phyloP scores from a whole-genome alignment of 2,329 filamentous ascomycete species.

The Fusarium sarcochroum region DNA sequence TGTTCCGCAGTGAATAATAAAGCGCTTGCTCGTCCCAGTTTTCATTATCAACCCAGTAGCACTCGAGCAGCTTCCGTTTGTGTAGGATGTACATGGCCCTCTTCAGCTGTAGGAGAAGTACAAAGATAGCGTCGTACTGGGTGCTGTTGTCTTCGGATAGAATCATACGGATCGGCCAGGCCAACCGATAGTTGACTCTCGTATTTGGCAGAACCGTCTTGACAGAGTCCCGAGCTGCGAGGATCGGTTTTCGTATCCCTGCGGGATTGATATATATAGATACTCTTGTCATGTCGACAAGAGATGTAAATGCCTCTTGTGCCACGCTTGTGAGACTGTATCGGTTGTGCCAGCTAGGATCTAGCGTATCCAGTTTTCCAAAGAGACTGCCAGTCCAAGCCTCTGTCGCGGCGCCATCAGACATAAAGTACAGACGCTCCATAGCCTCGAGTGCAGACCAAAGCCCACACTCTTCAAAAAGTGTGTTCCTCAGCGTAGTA shows the following conservation, averaged over 20 bases:
- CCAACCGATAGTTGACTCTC: conserved; percentile 76
- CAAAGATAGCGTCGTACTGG: conserved; percentile 80
- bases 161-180: conserved; percentile 79
- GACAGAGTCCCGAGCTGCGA: conserved; percentile 70
- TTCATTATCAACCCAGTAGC: conserved; percentile 55
- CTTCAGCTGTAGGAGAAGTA: conserved; percentile 82
- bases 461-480: conserved; percentile 79
- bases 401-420: conserved; percentile 77
- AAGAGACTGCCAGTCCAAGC: conserved; percentile 79
- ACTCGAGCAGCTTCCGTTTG: conserved; percentile 62
- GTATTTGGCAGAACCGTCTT: conserved; percentile 70
- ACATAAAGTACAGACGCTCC: conserved; percentile 81
- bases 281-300: conserved; percentile 73
- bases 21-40: conserved; percentile 60
- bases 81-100: conserved; percentile 78
- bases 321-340: conserved; percentile 85
- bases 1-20: conserved; percentile 75
- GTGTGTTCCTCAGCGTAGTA: conserved; percentile 71
- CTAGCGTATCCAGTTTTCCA: conserved; percentile 76
- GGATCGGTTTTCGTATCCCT: conserved; percentile 58
- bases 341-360: conserved; percentile 80
- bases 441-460: conserved; percentile 75
- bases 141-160: conserved; percentile 74
- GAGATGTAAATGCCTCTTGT: conserved; percentile 76
- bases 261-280: conserved; percentile 67